Percentiles rank a stretch among this genome's conserved stretches.
These are phyloP conservation scores for Fusarium devonianum DNA, from an alignment of 2,329 filamentous ascomycete species.

Conservation along the genomic window DNA sequence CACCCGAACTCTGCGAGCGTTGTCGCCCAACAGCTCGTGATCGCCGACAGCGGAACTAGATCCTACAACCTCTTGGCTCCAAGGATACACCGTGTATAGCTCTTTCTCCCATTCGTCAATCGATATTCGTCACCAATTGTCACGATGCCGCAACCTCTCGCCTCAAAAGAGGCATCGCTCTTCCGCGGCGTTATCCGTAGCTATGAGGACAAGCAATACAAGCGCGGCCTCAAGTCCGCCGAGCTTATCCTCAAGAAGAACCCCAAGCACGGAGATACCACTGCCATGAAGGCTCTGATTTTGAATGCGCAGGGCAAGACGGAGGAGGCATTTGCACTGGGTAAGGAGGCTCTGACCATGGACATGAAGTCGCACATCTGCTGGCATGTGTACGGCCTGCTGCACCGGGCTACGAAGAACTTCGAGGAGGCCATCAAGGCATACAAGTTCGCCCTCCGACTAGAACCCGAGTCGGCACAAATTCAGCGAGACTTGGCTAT, in stretches of 20 bases:
- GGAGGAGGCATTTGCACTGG: slow-evolving; percentile 92
- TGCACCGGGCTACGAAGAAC: slow-evolving; percentile 95
- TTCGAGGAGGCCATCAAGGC: slow-evolving; percentile 99
- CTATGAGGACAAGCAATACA: slow-evolving; percentile 99
- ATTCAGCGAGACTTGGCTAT: slow-evolving; percentile 94
- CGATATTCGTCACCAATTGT: neutral
- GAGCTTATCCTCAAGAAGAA: slow-evolving; percentile 96
- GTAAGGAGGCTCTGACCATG: slow-evolving; percentile 89
- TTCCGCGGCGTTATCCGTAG: slow-evolving; percentile 94
- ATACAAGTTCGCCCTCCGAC: slow-evolving; percentile 91
- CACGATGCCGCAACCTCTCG: slow-evolving; percentile 75
- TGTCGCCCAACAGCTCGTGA: slow-evolving; percentile 21
- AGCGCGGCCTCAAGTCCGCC: slow-evolving; percentile 89
- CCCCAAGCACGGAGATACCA: slow-evolving; percentile 95
- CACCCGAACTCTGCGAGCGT: slow-evolving; percentile 18
- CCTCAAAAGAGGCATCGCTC: slow-evolving; percentile 89
- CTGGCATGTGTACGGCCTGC: slow-evolving; percentile 97
- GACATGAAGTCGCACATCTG: slow-evolving; percentile 99
- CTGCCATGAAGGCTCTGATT: slow-evolving; percentile 98
- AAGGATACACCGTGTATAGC: neutral
- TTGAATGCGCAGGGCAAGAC: slow-evolving; percentile 91
- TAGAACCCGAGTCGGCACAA: slow-evolving; percentile 93
- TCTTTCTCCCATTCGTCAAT: neutral
- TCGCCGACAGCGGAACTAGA: slow-evolving; percentile 26
- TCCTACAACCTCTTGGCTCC: slow-evolving; percentile 8